These are phyloP conservation scores for Prunus armeniaca DNA, from an alignment of 306 rosid species.

Conservation along the genomic window DNA sequence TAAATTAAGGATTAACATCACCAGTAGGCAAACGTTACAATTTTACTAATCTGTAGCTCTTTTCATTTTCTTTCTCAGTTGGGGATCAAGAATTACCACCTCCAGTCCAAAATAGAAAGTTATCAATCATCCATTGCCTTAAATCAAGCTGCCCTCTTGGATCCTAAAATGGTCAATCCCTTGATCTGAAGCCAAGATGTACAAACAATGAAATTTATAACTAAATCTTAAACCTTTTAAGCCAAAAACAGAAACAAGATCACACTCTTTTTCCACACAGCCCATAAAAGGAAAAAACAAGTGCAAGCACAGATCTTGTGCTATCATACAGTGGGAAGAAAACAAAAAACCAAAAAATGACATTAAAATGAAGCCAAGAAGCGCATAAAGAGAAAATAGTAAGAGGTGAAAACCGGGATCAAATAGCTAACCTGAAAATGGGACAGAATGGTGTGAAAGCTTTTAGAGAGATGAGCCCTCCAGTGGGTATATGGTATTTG, in stretches of 20 bases:
- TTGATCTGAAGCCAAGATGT: conserved; percentile 5
- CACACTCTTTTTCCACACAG: neutral
- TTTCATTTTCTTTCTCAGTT: conserved; percentile 11
- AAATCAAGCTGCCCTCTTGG: neutral
- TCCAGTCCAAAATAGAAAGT: neutral
- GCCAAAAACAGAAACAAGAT: conserved; percentile 2
- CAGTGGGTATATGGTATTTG: conserved; percentile 9
- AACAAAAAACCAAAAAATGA: neutral
- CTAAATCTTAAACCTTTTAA: conserved; percentile 13
- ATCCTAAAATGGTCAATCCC: neutral
- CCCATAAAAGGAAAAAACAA: neutral
- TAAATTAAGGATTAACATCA: neutral
- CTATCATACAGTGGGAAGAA: neutral
- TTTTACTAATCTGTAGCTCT: neutral
- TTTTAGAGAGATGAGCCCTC: neutral
- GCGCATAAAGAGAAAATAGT: neutral
- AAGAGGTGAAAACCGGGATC: neutral
- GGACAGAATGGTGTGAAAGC: neutral
- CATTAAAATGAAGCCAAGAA: neutral
- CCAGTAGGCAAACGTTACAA: neutral
- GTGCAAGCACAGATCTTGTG: conserved; percentile 5
- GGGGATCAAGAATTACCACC: conserved; percentile 22
- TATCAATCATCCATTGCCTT: neutral
- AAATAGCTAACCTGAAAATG: conserved; percentile 5
- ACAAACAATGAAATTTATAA: neutral